phyloP scores from a whole-genome alignment of 768 basidiomycete species.

The Mycena alexandri region DNA sequence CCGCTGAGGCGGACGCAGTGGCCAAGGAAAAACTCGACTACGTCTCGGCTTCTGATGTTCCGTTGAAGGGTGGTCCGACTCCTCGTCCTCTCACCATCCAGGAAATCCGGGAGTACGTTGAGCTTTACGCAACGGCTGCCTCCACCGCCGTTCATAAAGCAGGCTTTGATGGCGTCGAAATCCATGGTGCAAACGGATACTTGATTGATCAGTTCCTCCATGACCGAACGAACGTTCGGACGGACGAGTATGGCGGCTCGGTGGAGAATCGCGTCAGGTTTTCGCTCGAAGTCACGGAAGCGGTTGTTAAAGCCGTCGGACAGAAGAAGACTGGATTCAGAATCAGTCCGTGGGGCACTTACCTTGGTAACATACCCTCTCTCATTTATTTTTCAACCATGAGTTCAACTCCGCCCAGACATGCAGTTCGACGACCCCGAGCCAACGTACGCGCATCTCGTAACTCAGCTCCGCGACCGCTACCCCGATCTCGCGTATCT shows the following conservation, averaged over 20 bases:
- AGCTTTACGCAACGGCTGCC: constrained; percentile 59
- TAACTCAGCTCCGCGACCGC: constrained; percentile 48
- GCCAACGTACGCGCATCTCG: constrained; percentile 59
- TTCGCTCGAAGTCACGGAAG: constrained; percentile 56
- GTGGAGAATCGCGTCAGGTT: constrained; percentile 63
- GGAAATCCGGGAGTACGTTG: constrained; percentile 52
- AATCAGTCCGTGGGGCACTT: constrained; percentile 54
- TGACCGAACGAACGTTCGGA: constrained; percentile 55
- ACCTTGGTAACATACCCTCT: constrained; percentile 38
- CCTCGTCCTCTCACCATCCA: constrained; percentile 47
- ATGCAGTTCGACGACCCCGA: constrained; percentile 58
- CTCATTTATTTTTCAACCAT: constrained; percentile 22
- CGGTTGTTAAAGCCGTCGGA: constrained; percentile 59
- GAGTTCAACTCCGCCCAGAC: constrained; percentile 42
- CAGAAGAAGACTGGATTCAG: constrained; percentile 55
- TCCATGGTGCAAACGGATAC: constrained; percentile 50
- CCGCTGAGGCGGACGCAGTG: constrained; percentile 44
- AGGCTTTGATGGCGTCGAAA: constrained; percentile 71
- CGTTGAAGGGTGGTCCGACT: constrained; percentile 23
- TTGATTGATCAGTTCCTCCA: constrained; percentile 64
- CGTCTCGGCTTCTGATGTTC: constrained; percentile 45
- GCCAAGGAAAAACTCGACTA: constrained; percentile 43
- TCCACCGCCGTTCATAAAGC: constrained; percentile 57
- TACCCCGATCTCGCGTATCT: constrained; percentile 60
- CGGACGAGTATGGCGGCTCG: constrained; percentile 38